Conservation (phyloP, 306 rosid genomes). For the Vigna trinervia region DNA sequence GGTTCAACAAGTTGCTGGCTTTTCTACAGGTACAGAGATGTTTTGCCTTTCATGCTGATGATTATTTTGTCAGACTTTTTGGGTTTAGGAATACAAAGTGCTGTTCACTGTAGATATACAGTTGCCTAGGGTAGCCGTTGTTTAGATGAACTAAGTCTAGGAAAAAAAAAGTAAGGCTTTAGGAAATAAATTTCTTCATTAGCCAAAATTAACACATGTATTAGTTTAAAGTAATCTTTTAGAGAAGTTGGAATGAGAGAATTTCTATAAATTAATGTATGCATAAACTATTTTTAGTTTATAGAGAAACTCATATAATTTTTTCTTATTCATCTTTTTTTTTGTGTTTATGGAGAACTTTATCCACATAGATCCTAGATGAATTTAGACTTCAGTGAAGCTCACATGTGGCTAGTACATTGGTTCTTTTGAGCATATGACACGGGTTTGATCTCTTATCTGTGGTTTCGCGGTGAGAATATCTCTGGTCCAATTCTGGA, state of each 20-base stretch:
- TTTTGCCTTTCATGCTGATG: conserved; percentile 6
- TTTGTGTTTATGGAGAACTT: too few relatives aligned
- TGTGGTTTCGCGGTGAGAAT: background rate
- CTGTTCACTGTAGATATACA: background rate
- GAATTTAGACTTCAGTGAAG: conserved; percentile 9
- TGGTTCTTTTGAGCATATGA: background rate
- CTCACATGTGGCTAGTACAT: background rate
- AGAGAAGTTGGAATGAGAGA: too few relatives aligned
- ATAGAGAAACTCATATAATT: background rate
- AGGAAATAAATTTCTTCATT: too few relatives aligned
- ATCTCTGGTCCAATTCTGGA: background rate
- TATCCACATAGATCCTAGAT: background rate
- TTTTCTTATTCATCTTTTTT: too few relatives aligned
- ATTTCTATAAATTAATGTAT: too few relatives aligned
- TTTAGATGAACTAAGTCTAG: too few relatives aligned
- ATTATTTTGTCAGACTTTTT: conserved; percentile 6
- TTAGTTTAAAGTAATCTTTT: too few relatives aligned
- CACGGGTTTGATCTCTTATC: background rate
- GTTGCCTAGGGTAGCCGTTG: background rate
- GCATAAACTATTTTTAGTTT: too few relatives aligned
- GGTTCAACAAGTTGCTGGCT: conserved; percentile 71
- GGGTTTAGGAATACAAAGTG: conserved; percentile 11
- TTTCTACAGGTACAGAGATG: conserved; percentile 67
- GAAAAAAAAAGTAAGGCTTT: too few relatives aligned
- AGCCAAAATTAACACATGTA: too few relatives aligned